A percentile compares a stretch with the other conserved stretches of the same genome.
Conservation (phyloP, 495 filamentous ascomycete genomes). For the Annulohypoxylon moriforme region DNA sequence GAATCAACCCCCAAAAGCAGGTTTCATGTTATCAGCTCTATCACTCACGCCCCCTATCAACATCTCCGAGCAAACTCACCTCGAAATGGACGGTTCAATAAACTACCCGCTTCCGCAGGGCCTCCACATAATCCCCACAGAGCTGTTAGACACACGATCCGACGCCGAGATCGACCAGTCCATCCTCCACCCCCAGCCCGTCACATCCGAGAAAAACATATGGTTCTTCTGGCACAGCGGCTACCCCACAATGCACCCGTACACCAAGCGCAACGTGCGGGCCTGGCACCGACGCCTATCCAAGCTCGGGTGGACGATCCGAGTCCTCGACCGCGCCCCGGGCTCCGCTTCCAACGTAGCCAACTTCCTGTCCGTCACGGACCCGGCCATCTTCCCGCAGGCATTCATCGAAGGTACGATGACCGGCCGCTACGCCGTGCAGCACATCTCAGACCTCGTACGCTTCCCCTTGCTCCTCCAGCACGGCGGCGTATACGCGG, state of each 20-base stretch:
- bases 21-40: background rate
- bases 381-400: constrained; percentile 57
- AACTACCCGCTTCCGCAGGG: constrained; percentile 50
- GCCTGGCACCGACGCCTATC: constrained; percentile 65
- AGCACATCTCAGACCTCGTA: constrained; percentile 68
- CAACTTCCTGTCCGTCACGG: constrained; percentile 60
- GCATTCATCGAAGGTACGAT: constrained; percentile 62
- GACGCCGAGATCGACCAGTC: constrained; percentile 59
- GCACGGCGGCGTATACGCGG: constrained; percentile 68
- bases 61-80: background rate
- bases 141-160: constrained; percentile 56
- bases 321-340: constrained; percentile 59
- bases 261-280: constrained; percentile 66
- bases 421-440: constrained; percentile 58
- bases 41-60: background rate
- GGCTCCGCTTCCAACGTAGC: constrained; percentile 59
- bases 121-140: constrained; percentile 47
- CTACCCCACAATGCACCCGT: constrained; percentile 59
- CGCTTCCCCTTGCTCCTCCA: constrained; percentile 64
- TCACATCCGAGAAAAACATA: constrained; percentile 62
- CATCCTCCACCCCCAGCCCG: constrained; percentile 55
- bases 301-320: constrained; percentile 64
- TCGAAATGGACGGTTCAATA: background rate
- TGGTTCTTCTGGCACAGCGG: constrained; percentile 69
- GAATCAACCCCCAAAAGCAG: background rate